Evolutionary conservation across 129 eudicot species (phyloP), one percentile per base, ranked within the genome.

Genomic region (sunflower (Helianthus annuus)): DNA sequence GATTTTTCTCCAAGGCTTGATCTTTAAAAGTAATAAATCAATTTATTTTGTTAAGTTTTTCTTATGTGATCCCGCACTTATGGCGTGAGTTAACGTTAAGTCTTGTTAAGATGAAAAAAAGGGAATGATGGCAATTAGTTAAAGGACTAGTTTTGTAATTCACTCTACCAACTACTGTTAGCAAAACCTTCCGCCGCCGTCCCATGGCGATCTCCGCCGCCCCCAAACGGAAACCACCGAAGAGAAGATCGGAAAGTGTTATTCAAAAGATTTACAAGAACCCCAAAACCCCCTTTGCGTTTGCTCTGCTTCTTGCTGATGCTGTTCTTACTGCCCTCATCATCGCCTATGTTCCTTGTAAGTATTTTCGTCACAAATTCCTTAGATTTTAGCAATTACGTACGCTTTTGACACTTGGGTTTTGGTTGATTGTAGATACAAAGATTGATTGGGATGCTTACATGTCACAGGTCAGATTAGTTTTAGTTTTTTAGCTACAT

Each of bases 401-500:
- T 48, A 38, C 14, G 2, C 14, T 51, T 52, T 16, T 68, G 12
- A 51, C 17, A 6, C n/a, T 72, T 38, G 7, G 11, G 51, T 49
- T 75, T 15, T 38, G 32, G 19, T 48, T 1, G 68, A 7, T 80
- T 85, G 51, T 78, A 91, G 97, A 91, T 81, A 91, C 97, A 4
- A 88, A 91, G 84, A 91, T 91, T 57, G 97, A 91, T 77, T 91
- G 97, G 97, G 96, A 91, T 74, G 97, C 97, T 64, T 91, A 91
- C 78, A 88, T 91, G 96, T 91, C 96, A 36, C 97, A 91, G 92
- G 97, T 86, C 52, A 66, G 66, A 57, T 67, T 19, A 52, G 16
- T 69, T n/a, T 48, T 11, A 45, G 32, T 19, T 14, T 7, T 32
- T 52, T 17, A n/a, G 78, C 68, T 72, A 63, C 52, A 52, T 64